Conservation (phyloP, 305 asterid species). For the Galium porrigens region DNA sequence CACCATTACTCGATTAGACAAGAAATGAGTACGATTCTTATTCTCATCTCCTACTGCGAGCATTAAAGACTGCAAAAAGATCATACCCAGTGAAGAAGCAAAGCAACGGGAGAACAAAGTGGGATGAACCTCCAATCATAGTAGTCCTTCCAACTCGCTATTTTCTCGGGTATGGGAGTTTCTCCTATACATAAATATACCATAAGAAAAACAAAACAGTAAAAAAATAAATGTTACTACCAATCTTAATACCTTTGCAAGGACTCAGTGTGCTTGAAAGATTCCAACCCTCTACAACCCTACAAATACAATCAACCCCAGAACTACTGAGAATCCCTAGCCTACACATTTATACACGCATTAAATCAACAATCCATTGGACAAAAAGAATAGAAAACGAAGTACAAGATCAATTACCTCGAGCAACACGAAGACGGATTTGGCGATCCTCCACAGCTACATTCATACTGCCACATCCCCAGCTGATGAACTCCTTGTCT, state of each 20-base stretch:
- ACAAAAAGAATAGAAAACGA: no score
- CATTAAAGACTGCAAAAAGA: background rate
- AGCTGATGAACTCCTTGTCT: conserved; percentile 39
- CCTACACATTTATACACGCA: background rate
- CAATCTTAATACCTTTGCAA: conserved; percentile 49
- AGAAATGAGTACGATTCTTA: background rate
- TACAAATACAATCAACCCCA: conserved; percentile 15
- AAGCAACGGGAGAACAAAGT: conserved; percentile 60
- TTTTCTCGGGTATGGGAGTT: conserved; percentile 25
- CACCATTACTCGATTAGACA: conserved; percentile 4
- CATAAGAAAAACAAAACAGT: background rate
- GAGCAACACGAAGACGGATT: conserved; percentile 21
- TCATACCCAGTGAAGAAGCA: conserved; percentile 89
- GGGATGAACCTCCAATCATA: conserved; percentile 86
- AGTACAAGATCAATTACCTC: conserved; percentile 21
- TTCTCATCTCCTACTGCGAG: background rate
- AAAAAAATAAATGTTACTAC: conserved; percentile 1
- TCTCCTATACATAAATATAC: conserved; percentile 6
- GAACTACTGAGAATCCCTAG: background rate
- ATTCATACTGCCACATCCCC: conserved; percentile 76
- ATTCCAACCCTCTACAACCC: conserved; percentile 42
- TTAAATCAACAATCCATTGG: no score
- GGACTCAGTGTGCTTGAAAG: conserved; percentile 50
- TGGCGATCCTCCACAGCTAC: conserved; percentile 41
- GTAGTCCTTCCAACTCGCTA: conserved; percentile 64